Percentiles rank a stretch among this genome's conserved stretches.
Conservation (phyloP, 306 rosid species). For the Castanea mollissima region DNA sequence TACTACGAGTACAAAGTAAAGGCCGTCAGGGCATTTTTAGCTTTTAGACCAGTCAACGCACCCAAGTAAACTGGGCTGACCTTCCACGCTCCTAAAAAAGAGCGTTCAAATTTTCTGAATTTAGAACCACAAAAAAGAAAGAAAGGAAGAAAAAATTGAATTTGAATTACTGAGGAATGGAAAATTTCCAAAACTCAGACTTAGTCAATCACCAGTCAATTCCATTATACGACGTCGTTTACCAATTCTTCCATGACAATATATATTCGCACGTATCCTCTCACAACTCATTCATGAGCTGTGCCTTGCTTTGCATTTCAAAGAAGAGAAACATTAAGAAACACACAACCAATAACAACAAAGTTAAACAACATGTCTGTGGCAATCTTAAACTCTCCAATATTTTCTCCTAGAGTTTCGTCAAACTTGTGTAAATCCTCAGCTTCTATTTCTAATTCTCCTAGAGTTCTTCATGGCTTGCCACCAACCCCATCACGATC, state of each 20-base stretch:
- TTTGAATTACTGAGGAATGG: neutral
- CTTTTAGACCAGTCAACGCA: neutral
- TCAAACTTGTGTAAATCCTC: conserved; percentile 31
- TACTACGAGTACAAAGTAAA: neutral
- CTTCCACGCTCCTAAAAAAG: neutral
- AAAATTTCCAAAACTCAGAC: neutral
- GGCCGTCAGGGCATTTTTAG: neutral
- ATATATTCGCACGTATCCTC: neutral
- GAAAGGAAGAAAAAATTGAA: no score
- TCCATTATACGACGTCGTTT: neutral
- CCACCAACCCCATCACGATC: conserved; percentile 12
- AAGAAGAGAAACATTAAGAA: neutral
- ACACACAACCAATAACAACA: no score
- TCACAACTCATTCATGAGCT: neutral
- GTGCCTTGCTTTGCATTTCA: neutral
- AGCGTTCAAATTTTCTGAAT: no score
- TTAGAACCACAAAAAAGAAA: neutral
- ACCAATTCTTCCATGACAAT: neutral
- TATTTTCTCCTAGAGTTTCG: conserved; percentile 38
- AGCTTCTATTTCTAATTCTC: conserved; percentile 26
- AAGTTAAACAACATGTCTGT: conserved; percentile 14
- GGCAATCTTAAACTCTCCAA: conserved; percentile 36
- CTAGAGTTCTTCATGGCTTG: conserved; percentile 28
- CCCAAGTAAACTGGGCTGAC: neutral
- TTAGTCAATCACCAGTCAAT: neutral